A percentile compares a stretch with the other conserved stretches of the same genome.
Evolutionary conservation across 495 filamentous ascomycete genomes (phyloP).

Genomic region (Cercophora sp.): DNA sequence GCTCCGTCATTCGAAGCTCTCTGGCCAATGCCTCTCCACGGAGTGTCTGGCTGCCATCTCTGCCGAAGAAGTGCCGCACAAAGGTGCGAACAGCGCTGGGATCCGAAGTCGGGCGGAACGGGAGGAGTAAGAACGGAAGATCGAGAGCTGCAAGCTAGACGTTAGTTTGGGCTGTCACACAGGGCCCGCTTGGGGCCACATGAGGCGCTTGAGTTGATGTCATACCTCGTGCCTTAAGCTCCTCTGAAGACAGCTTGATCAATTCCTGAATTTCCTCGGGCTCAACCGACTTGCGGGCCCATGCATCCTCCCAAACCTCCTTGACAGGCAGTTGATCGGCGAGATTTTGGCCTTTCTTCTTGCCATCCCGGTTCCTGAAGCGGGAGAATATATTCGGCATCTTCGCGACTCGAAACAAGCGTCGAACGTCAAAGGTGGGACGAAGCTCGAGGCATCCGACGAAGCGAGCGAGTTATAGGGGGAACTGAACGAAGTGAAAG

Average conservation of each 20-base stretch:
- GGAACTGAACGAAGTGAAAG: constrained; percentile 1
- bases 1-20: constrained; percentile 89
- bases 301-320: constrained; percentile 85
- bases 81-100: constrained; percentile 87
- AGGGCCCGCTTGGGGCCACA: constrained; percentile 2
- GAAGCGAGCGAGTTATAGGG: too few species aligned
- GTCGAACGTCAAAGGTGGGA: constrained; percentile 18
- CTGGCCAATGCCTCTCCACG: constrained; percentile 69
- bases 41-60: constrained; percentile 50
- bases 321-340: constrained; percentile 56
- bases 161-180: constrained; percentile 33
- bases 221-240: constrained; percentile 93
- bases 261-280: constrained; percentile 90
- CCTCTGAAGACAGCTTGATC: constrained; percentile 75
- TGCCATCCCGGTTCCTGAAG: constrained; percentile 68
- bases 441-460: constrained; percentile 16
- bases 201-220: constrained; percentile 24
- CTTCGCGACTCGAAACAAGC: constrained; percentile 20
- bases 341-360: constrained; percentile 48
- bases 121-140: constrained; percentile 90
- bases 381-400: constrained; percentile 69
- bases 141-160: constrained; percentile 61
- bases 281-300: constrained; percentile 77
- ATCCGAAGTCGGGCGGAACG: constrained; percentile 89
- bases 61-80: constrained; percentile 82